Evolutionary conservation across 1,284 basidiomycete species (phyloP).

Genomic region (Puccinia hordei): DNA sequence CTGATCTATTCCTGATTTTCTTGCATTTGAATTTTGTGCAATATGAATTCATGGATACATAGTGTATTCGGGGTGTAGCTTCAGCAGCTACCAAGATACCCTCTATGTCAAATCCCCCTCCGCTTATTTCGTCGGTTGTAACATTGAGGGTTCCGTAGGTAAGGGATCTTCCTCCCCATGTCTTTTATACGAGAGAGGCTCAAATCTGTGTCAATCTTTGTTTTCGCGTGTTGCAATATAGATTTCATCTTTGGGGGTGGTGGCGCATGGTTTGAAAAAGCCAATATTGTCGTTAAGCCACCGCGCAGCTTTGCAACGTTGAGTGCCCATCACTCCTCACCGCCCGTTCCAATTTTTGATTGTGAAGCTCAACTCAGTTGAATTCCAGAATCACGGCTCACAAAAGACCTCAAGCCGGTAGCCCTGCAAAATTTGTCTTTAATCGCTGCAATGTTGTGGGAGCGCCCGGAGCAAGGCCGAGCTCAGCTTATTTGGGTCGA

Average conservation of each 20-base stretch:
- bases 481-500: slow-evolving; percentile 33
- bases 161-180: neutral
- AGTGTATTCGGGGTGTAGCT: slow-evolving; percentile 34
- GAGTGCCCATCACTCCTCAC: neutral
- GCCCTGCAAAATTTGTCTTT: slow-evolving; percentile 30
- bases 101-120: slow-evolving; percentile 14
- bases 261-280: slow-evolving; percentile 32
- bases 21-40: neutral
- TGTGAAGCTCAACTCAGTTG: neutral
- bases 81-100: slow-evolving; percentile 49
- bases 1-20: neutral
- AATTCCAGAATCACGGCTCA: slow-evolving; percentile 43
- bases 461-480: slow-evolving; percentile 12
- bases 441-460: slow-evolving; percentile 21
- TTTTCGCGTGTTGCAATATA: neutral
- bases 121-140: slow-evolving; percentile 21
- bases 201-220: neutral
- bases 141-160: slow-evolving; percentile 43
- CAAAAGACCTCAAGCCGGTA: slow-evolving; percentile 7
- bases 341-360: neutral
- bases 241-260: slow-evolving; percentile 44
- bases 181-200: neutral
- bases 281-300: slow-evolving; percentile 21
- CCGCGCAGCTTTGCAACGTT: neutral
- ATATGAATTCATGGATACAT: neutral